Conservation (phyloP, 2,329 filamentous ascomycete genomes). For the Trichoderma koningiopsis region DNA sequence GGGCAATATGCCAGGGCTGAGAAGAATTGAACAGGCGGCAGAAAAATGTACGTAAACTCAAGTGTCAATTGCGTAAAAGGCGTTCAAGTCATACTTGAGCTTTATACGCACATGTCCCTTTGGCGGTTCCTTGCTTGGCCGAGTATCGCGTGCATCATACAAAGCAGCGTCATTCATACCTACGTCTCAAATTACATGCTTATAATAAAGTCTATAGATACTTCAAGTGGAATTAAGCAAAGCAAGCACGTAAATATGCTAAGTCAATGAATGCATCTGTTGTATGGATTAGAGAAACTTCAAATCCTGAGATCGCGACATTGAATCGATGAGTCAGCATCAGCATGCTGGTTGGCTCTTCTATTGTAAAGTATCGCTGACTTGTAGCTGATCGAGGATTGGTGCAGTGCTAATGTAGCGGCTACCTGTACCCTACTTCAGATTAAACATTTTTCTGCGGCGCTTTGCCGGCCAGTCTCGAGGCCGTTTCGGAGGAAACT, state of each 20-base stretch:
- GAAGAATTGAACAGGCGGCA: too few species aligned
- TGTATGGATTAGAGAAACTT: neutral
- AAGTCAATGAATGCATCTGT: neutral
- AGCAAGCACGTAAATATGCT: neutral
- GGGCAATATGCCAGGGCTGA: too few species aligned
- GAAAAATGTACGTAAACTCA: too few species aligned
- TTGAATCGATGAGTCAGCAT: neutral
- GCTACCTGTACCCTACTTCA: neutral
- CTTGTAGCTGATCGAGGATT: neutral
- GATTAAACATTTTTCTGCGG: neutral
- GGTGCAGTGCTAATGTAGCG: neutral
- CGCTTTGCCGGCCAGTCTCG: conserved; percentile 6
- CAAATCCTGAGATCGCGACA: neutral
- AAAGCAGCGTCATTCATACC: too few species aligned
- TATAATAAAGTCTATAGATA: too few species aligned
- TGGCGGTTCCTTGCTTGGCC: too few species aligned
- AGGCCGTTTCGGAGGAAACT: neutral
- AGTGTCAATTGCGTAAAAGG: too few species aligned
- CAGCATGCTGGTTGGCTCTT: neutral
- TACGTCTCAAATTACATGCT: too few species aligned
- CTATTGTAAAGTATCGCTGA: neutral
- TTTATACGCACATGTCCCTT: too few species aligned
- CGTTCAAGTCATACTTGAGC: too few species aligned
- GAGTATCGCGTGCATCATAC: neutral
- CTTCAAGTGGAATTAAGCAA: neutral